Evolutionary conservation across 139 green algal species (phyloP).

Genomic region (Gonium pectorale): DNA sequence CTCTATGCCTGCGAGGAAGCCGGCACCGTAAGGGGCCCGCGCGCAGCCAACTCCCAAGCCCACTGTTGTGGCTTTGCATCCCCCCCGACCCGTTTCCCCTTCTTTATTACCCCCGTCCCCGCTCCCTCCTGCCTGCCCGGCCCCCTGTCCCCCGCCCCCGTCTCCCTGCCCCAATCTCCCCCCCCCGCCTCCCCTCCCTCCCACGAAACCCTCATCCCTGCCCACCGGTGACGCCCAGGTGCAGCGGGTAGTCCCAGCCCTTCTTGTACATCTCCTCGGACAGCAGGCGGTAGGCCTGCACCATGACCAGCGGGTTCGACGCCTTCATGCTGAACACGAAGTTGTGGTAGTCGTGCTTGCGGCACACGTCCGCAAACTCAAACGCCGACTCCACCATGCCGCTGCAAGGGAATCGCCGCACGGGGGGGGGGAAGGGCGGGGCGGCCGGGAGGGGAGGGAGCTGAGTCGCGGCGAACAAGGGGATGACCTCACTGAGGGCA

Average conservation of each 20-base stretch:
- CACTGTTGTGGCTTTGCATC: no score
- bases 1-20: no score
- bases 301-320: constrained; percentile 77
- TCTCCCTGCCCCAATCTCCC: background rate
- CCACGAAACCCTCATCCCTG: no score
- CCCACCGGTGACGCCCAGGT: constrained; percentile 94
- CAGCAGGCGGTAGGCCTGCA: constrained; percentile 93
- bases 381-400: constrained; percentile 96
- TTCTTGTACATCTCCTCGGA: constrained; percentile 92
- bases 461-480: background rate
- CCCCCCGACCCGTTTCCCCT: no score
- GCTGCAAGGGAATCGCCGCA: constrained; percentile 34
- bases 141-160: background rate
- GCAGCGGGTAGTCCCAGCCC: constrained; percentile 98
- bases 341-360: constrained; percentile 99
- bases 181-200: background rate
- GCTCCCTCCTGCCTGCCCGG: background rate
- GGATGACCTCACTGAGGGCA: no score
- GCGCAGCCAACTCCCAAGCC: no score
- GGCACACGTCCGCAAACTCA: constrained; percentile 97
- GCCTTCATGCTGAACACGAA: constrained; percentile 99
- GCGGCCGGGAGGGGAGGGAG: background rate
- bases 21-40: no score
- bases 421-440: background rate
- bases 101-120: background rate